Evolutionary conservation across 1,284 basidiomycete genomes (phyloP).

Genomic region (Sutorius eximius): DNA sequence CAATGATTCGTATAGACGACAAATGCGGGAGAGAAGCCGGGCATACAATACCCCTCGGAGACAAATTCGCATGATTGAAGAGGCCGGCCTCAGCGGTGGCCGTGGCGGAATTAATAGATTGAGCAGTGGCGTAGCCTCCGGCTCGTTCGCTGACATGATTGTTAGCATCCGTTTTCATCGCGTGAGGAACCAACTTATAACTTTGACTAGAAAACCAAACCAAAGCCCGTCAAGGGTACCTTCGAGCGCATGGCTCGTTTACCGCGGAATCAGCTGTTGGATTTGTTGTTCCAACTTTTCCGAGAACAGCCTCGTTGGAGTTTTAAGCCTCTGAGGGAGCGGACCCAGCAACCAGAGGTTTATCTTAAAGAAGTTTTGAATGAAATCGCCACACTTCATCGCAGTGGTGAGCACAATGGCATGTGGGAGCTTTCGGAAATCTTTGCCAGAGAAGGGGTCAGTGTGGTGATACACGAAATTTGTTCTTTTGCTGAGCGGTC

Average conservation of each 20-base stretch:
- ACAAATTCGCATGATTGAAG: slow-evolving; percentile 48
- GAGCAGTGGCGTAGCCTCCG: slow-evolving; percentile 56
- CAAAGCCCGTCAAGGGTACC: slow-evolving; percentile 65
- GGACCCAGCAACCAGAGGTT: slow-evolving; percentile 87
- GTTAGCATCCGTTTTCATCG: slow-evolving; percentile 42
- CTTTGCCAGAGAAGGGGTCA: slow-evolving; percentile 63
- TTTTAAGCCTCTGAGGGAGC: slow-evolving; percentile 76
- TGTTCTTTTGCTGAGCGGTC: slow-evolving; percentile 31
- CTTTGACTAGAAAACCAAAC: slow-evolving; percentile 50
- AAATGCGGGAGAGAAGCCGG: slow-evolving; percentile 58
- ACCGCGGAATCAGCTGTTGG: slow-evolving; percentile 84
- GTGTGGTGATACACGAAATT: slow-evolving; percentile 24
- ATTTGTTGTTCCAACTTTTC: slow-evolving; percentile 82
- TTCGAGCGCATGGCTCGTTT: slow-evolving; percentile 81
- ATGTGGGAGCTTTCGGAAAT: slow-evolving; percentile 69
- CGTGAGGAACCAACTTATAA: neutral
- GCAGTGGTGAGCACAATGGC: slow-evolving; percentile 74
- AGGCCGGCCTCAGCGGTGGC: slow-evolving; percentile 56
- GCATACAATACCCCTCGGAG: slow-evolving; percentile 62
- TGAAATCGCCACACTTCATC: slow-evolving; percentile 81
- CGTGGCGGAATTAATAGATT: slow-evolving; percentile 67
- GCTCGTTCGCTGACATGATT: slow-evolving; percentile 63
- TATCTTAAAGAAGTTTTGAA: slow-evolving; percentile 87
- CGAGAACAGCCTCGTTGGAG: slow-evolving; percentile 81
- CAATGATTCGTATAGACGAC: slow-evolving; percentile 56